phyloP scores from a whole-genome alignment of 441 rosid genomes.

The Flueggea neowawraea region DNA sequence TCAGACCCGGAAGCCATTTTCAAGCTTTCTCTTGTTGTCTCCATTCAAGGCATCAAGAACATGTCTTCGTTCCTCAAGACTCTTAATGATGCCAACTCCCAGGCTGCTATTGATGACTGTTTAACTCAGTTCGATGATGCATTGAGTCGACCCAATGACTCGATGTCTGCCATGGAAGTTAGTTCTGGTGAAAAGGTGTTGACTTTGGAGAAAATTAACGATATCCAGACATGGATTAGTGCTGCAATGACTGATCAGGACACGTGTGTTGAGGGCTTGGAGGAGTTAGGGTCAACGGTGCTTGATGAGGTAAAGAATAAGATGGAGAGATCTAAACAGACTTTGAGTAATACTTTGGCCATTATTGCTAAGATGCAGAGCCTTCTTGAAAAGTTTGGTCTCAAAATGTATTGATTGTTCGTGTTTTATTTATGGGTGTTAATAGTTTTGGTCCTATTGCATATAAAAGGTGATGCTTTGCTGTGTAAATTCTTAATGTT shows the following conservation, averaged over 20 bases:
- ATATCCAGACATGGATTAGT: conserved; percentile 78
- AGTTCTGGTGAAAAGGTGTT: conserved; percentile 36
- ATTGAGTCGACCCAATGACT: conserved; percentile 50
- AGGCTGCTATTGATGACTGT: conserved; percentile 62
- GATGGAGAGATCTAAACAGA: conserved; percentile 40
- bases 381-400: conserved; percentile 38
- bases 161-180: conserved; percentile 35
- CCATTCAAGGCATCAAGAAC: conserved; percentile 29
- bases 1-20: conserved; percentile 54
- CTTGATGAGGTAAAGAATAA: conserved; percentile 35
- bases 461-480: too few relatives aligned
- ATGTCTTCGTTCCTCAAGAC: conserved; percentile 29
- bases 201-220: conserved; percentile 36
- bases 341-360: conserved; percentile 69
- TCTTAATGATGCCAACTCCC: conserved; percentile 30
- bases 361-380: conserved; percentile 50
- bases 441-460: too few relatives aligned
- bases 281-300: conserved; percentile 61
- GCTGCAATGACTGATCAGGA: conserved; percentile 71
- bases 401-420: conserved; percentile 43
- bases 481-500: too few relatives aligned
- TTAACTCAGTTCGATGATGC: conserved; percentile 46
- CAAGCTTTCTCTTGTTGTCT: conserved; percentile 42
- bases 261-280: conserved; percentile 74
- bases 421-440: too few relatives aligned